Conservation (phyloP, 352 stramenopile genomes). For the Vaucheria bursata region DNA sequence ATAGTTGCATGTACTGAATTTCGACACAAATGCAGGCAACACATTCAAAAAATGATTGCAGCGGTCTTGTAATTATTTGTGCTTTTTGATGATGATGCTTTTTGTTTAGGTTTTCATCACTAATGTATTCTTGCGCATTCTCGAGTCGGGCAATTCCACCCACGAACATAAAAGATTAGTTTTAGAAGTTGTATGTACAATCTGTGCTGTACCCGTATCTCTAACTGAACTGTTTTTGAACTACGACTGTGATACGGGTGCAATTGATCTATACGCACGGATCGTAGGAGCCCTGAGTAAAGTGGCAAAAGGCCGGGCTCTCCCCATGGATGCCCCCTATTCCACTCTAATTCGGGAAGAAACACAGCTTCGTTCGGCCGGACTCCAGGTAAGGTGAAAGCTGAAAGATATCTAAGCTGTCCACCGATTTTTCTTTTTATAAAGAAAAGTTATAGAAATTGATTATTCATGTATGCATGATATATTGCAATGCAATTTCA, state of each 20-base stretch:
- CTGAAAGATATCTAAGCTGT: too few species aligned
- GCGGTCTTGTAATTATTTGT: constrained; percentile 6
- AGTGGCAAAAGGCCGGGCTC: constrained; percentile 64
- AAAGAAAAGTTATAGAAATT: too few species aligned
- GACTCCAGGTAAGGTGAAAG: too few species aligned
- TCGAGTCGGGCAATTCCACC: constrained; percentile 92
- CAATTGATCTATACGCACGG: constrained; percentile 91
- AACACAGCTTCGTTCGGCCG: neutral
- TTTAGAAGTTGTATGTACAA: constrained; percentile 81
- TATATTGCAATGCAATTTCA: too few species aligned
- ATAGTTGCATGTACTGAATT: too few species aligned
- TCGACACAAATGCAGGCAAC: too few species aligned
- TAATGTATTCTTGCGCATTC: constrained; percentile 92
- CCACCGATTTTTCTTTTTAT: too few species aligned
- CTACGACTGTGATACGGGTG: constrained; percentile 97
- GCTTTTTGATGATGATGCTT: constrained; percentile 30
- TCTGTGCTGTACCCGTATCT: constrained; percentile 83
- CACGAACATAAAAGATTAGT: constrained; percentile 96
- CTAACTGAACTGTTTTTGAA: constrained; percentile 98
- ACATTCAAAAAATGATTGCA: too few species aligned
- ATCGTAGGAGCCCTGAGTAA: constrained; percentile 91
- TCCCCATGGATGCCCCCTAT: neutral
- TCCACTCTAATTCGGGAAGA: neutral
- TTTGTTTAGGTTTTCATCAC: constrained; percentile 87
- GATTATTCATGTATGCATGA: too few species aligned